Conservation (phyloP, 2,329 filamentous ascomycete genomes). For the Corynespora cassiicola region DNA sequence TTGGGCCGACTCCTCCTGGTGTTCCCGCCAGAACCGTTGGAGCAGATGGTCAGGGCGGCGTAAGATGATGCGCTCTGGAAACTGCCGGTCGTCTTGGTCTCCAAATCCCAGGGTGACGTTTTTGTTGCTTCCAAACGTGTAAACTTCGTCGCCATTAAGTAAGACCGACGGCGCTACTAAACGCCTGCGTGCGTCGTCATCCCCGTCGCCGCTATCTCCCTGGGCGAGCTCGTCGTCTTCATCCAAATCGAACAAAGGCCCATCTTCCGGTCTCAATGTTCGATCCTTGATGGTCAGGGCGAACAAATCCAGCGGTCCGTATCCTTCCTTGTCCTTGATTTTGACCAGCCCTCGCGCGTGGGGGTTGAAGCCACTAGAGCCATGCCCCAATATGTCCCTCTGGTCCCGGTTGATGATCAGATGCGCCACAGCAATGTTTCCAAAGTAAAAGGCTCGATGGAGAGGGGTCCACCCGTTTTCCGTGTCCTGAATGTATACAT, state of each 20-base stretch:
- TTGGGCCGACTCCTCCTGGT: slow-evolving; percentile 57
- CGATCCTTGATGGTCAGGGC: slow-evolving; percentile 83
- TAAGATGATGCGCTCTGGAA: slow-evolving; percentile 81
- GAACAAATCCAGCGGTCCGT: slow-evolving; percentile 93
- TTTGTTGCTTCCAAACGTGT: slow-evolving; percentile 94
- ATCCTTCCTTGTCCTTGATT: slow-evolving; percentile 93
- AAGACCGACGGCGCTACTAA: slow-evolving; percentile 37
- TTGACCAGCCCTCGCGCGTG: slow-evolving; percentile 82
- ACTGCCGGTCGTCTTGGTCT: slow-evolving; percentile 95
- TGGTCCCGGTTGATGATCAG: slow-evolving; percentile 81
- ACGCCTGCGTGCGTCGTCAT: slow-evolving; percentile 34
- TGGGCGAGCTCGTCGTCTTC: slow-evolving; percentile 58
- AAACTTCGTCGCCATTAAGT: slow-evolving; percentile 80
- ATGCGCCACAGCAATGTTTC: slow-evolving; percentile 85
- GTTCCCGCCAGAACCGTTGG: slow-evolving; percentile 74
- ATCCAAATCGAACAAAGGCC: slow-evolving; percentile 52
- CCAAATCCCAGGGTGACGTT: slow-evolving; percentile 91
- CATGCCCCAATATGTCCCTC: slow-evolving; percentile 68
- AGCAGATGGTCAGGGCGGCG: slow-evolving; percentile 80
- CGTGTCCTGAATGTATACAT: slow-evolving; percentile 84
- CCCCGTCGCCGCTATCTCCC: slow-evolving; percentile 51
- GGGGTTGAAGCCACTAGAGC: slow-evolving; percentile 63
- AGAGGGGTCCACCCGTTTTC: slow-evolving; percentile 97
- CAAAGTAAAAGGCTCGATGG: slow-evolving; percentile 87
- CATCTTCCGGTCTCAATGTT: slow-evolving; percentile 58